phyloP scores from a whole-genome alignment of 1,284 basidiomycete species.

The Athelia sp. region DNA sequence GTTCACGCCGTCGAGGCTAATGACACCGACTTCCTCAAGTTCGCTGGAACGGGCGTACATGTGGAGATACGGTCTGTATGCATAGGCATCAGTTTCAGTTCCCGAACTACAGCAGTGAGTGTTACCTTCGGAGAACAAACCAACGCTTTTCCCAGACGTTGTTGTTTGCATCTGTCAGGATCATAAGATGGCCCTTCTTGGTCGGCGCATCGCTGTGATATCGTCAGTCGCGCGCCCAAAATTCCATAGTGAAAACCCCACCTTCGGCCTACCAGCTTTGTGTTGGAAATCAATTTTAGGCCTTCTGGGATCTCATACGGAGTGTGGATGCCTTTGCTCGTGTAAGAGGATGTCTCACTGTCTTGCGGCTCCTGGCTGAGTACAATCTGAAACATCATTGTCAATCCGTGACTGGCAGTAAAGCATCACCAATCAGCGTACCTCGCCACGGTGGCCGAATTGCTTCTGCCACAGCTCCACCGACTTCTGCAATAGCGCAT shows the following conservation, averaged over 20 bases:
- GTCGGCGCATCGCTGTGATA: conserved; percentile 67
- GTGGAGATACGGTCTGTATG: conserved; percentile 81
- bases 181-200: conserved; percentile 78
- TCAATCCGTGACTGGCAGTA: conserved; percentile 4
- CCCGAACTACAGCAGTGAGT: not conserved
- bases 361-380: conserved; percentile 67
- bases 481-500: conserved; percentile 59
- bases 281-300: conserved; percentile 66
- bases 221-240: conserved; percentile 5
- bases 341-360: conserved; percentile 37
- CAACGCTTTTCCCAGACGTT: conserved; percentile 81
- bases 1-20: conserved; percentile 82
- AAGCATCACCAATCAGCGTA: conserved; percentile 27
- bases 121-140: conserved; percentile 85
- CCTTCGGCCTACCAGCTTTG: conserved; percentile 70
- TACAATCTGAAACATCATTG: conserved; percentile 49
- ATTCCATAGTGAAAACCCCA: conserved; percentile 20
- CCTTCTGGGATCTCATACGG: conserved; percentile 41
- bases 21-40: conserved; percentile 77
- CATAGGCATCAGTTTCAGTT: not conserved
- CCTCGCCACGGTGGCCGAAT: conserved; percentile 74
- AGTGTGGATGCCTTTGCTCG: conserved; percentile 35
- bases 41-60: conserved; percentile 81
- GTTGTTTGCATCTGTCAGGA: conserved; percentile 75
- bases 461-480: conserved; percentile 78